Evolutionary conservation across 306 rosid species (phyloP).

Genomic region (Elaeagnus macrophylla): DNA sequence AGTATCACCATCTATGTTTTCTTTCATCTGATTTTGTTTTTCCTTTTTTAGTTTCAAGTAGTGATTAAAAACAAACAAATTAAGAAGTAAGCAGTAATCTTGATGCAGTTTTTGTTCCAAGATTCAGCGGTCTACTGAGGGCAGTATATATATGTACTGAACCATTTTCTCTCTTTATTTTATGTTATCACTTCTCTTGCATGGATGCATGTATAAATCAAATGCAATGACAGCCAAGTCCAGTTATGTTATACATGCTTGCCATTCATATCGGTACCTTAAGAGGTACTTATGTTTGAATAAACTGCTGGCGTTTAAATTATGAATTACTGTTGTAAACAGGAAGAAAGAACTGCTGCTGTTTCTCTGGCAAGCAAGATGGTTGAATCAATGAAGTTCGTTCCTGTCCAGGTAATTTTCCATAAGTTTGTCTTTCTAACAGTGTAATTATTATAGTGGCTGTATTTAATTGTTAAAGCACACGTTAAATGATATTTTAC

Average conservation of each 20-base stretch:
- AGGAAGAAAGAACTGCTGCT: conserved; percentile 82
- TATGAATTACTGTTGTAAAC: conserved; percentile 27
- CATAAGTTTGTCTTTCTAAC: conserved; percentile 12
- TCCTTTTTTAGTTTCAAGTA: too few relatives aligned
- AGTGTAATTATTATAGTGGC: conserved; percentile 15
- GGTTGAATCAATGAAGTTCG: conserved; percentile 80
- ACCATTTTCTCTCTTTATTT: too few relatives aligned
- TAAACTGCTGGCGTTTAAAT: conserved; percentile 20
- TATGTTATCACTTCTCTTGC: too few relatives aligned
- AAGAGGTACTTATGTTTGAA: background rate
- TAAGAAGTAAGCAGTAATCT: too few relatives aligned
- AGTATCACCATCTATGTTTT: too few relatives aligned
- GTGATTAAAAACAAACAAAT: too few relatives aligned
- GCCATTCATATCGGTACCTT: background rate
- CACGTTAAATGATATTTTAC: conserved; percentile 22
- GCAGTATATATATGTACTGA: too few relatives aligned
- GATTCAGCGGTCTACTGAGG: too few relatives aligned
- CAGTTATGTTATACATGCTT: background rate
- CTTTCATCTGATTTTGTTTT: too few relatives aligned
- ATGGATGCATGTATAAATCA: too few relatives aligned
- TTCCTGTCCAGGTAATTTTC: conserved; percentile 61
- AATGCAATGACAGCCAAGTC: background rate
- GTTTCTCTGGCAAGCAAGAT: conserved; percentile 67
- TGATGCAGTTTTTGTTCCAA: too few relatives aligned
- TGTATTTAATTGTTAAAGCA: conserved; percentile 10